Evolutionary conservation across 495 filamentous ascomycete genomes (phyloP), one percentile per base, ranked within the genome.

Genomic region (Aspergillus olivimuriae): DNA sequence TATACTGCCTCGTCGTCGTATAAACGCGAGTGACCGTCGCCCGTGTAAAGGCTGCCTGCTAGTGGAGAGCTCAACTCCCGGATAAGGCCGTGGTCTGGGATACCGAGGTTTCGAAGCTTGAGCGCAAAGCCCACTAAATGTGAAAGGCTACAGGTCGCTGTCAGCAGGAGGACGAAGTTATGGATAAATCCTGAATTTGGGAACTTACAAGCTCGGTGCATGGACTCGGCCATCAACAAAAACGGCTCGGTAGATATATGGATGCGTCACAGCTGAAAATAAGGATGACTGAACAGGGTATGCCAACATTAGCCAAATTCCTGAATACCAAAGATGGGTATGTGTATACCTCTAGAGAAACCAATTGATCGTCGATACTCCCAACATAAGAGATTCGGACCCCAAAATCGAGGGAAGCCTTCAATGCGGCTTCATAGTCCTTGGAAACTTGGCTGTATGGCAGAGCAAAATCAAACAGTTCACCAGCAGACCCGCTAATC

Each of bases 331-430:
- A 34, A 23, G 15, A 8, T 12, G 17, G 3, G 15, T 8, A 24
- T 34, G 7, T 43, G 55, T 65, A 56, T 59, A 86, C 82, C 74
- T 95, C 89, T 40, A 95, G 61, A 11, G 89, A 91, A 21, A 98
- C 90, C 10, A 98, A 72, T 63, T 98, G 92, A 63, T 98, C 92
- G 58, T 98, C 92, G 41, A 97, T 92, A 58, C 89, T 94, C 24
- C 91, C 91, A 50, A 92, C 70, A 61, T 86, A 90, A 2, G 87
- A 81, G 39, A 96, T 77, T 30, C 87, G 82, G 11, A 87, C 85
- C 15, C 90, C 88, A 60, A 86, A 85, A 31, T 72, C 70, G 14
- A 98, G 70, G 20, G 80, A 80, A 6, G 75, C 73, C 52, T 83
- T 79, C 9, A 96, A 65, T 1, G 87, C 80, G 33, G 82, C 71